A percentile compares a stretch with the other conserved stretches of the same genome.
These are phyloP conservation scores for Viola odorata DNA, from an alignment of 345 rosid genomes.

Conservation along the genomic window DNA sequence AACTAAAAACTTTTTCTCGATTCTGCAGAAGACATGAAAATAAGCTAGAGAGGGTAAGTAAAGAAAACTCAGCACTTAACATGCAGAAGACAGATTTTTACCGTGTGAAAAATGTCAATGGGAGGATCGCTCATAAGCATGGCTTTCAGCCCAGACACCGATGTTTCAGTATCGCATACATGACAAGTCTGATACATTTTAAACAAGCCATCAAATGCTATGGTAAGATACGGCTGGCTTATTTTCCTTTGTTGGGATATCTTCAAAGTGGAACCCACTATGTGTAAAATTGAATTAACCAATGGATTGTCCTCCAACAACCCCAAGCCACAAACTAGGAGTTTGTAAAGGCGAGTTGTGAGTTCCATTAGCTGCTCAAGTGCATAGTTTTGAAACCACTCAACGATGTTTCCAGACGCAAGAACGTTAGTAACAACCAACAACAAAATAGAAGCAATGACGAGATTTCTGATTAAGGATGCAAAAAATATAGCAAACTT, in stretches of 20 bases:
- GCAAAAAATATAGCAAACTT: not conserved
- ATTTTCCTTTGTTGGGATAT: constrained; percentile 68
- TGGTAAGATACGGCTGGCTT: constrained; percentile 68
- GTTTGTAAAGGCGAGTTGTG: constrained; percentile 53
- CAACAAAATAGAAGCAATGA: not conserved
- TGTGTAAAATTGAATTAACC: constrained; percentile 41
- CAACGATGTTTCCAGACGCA: constrained; percentile 43
- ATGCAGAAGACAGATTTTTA: constrained; percentile 19
- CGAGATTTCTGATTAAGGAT: not conserved
- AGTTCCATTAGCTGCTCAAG: constrained; percentile 73
- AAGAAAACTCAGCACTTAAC: not conserved
- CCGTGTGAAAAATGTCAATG: constrained; percentile 50
- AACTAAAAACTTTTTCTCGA: constrained; percentile 48
- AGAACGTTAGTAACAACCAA: constrained; percentile 50
- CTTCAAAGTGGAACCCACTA: constrained; percentile 46
- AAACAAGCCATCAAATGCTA: constrained; percentile 56
- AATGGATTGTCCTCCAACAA: constrained; percentile 37
- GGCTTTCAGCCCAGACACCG: constrained; percentile 52
- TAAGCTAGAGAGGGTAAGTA: not conserved
- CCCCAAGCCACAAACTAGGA: constrained; percentile 41
- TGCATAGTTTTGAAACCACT: constrained; percentile 72
- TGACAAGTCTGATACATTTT: constrained; percentile 48
- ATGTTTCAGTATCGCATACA: constrained; percentile 23
- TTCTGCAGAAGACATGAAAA: constrained; percentile 41
- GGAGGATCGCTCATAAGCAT: constrained; percentile 72